Conservation (phyloP, 2,329 filamentous ascomycete genomes). For the Teratosphaeria nubilosa region DNA sequence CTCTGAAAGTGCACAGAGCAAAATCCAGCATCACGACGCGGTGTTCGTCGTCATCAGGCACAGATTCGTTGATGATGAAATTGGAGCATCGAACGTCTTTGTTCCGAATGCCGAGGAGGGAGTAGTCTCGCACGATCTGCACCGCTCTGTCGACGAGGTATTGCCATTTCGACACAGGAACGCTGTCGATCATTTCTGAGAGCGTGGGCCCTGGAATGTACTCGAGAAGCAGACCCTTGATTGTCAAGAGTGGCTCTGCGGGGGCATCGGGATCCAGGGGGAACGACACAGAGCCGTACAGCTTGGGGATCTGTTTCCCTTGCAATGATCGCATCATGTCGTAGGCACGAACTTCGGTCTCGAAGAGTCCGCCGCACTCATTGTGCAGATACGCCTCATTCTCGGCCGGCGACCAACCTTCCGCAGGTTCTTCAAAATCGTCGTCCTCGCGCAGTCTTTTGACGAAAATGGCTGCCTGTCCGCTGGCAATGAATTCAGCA, state of each 20-base stretch:
- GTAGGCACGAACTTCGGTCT: neutral
- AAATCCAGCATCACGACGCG: conserved; percentile 1
- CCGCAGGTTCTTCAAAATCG: neutral
- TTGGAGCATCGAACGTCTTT: neutral
- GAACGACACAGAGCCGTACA: neutral
- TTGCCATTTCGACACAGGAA: neutral
- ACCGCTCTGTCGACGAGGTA: neutral
- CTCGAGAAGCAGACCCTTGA: neutral
- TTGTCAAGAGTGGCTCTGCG: neutral
- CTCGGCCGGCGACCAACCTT: neutral
- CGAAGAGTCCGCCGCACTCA: neutral
- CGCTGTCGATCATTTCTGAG: neutral
- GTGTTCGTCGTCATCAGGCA: neutral
- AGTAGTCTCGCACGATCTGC: neutral
- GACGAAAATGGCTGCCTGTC: neutral
- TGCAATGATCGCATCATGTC: neutral
- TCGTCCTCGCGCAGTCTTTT: neutral
- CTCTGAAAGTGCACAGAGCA: neutral
- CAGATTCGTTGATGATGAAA: neutral
- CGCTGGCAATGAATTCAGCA: neutral
- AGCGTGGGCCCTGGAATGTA: neutral
- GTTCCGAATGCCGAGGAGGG: neutral
- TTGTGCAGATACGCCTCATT: neutral
- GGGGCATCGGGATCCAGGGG: neutral
- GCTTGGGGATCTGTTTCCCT: neutral